phyloP scores from a whole-genome alignment of 257 asterid genomes.

The Thymus mandschuricus region DNA sequence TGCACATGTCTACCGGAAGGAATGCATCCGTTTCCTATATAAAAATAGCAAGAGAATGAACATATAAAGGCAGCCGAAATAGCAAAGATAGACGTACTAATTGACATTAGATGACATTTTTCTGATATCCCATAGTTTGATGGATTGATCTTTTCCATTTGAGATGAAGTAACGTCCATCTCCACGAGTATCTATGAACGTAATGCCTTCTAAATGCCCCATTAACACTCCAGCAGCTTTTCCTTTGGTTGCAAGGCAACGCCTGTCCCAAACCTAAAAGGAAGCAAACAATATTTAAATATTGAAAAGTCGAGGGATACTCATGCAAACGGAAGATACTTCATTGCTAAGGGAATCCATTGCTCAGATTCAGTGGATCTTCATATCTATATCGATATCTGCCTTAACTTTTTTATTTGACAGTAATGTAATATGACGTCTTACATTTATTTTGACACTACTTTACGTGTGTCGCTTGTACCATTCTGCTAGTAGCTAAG shows the following conservation, averaged over 20 bases:
- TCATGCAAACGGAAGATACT: constrained; percentile 13
- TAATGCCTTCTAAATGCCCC: constrained; percentile 94
- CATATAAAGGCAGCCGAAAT: constrained; percentile 20
- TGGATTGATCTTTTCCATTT: constrained; percentile 90
- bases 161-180: constrained; percentile 96
- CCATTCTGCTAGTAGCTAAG: no score
- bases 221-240: constrained; percentile 81
- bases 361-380: neutral
- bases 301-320: neutral
- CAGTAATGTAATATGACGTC: no score
- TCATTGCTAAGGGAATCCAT: neutral
- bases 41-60: neutral
- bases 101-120: constrained; percentile 89
- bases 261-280: constrained; percentile 92
- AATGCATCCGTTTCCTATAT: neutral
- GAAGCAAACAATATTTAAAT: constrained; percentile 10
- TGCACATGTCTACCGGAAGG: neutral
- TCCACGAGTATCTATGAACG: constrained; percentile 88
- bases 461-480: no score
- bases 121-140: constrained; percentile 94
- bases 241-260: constrained; percentile 66
- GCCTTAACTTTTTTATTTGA: no score
- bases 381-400: no score
- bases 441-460: no score
- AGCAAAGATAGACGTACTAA: constrained; percentile 54